These are phyloP conservation scores for Fraxinus ornus DNA, from an alignment of 305 asterid genomes.

Conservation along the genomic window DNA sequence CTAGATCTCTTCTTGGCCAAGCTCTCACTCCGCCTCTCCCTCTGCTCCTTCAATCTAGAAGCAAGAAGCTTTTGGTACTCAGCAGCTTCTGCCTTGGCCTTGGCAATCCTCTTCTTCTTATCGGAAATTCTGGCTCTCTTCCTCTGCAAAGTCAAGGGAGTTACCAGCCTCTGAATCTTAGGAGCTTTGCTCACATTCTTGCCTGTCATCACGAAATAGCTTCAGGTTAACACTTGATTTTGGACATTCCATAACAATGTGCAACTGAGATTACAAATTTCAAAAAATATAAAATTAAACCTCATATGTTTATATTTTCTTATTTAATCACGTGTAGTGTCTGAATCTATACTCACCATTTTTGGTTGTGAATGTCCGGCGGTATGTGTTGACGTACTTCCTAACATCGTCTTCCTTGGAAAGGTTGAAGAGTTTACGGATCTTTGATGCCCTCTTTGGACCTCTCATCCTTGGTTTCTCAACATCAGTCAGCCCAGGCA, in stretches of 20 bases:
- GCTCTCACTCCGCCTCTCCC: slow-evolving; percentile 57
- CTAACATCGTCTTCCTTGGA: slow-evolving; percentile 59
- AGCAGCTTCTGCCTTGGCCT: slow-evolving; percentile 52
- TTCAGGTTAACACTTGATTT: not conserved
- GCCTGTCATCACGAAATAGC: slow-evolving; percentile 24
- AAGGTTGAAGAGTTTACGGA: slow-evolving; percentile 57
- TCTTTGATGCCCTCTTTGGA: slow-evolving; percentile 57
- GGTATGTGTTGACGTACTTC: slow-evolving; percentile 57
- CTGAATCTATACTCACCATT: slow-evolving; percentile 26
- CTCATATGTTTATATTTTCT: too few species aligned
- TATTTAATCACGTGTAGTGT: not conserved
- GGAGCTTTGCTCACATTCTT: slow-evolving; percentile 57
- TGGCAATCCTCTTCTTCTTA: slow-evolving; percentile 54
- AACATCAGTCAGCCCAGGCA: slow-evolving; percentile 50
- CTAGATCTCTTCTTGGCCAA: slow-evolving; percentile 55
- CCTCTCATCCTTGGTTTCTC: slow-evolving; percentile 65
- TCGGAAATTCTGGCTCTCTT: slow-evolving; percentile 54
- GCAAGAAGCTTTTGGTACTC: slow-evolving; percentile 61
- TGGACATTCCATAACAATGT: not conserved
- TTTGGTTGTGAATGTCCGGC: slow-evolving; percentile 49
- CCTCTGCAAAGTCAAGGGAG: slow-evolving; percentile 55
- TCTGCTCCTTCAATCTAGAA: slow-evolving; percentile 49
- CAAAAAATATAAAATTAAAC: too few species aligned
- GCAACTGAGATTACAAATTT: not conserved
- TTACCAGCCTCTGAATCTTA: slow-evolving; percentile 56